Evolutionary conservation across 1,284 basidiomycete genomes (phyloP).

Genomic region (Phellopilus nigrolimitatus): DNA sequence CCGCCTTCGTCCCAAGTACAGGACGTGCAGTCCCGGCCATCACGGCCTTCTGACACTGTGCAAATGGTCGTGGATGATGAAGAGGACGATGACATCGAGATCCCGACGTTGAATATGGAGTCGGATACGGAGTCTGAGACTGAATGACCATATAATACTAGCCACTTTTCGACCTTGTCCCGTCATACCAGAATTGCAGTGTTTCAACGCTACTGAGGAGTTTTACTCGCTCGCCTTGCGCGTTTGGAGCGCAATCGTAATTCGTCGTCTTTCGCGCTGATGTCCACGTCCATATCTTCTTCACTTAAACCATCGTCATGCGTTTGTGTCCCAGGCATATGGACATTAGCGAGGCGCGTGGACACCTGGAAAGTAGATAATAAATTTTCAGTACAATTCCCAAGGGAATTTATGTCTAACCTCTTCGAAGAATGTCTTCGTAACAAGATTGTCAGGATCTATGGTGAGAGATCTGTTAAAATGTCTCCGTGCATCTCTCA

Average conservation of each 20-base stretch:
- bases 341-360: conserved; percentile 1
- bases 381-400: conserved; percentile 24
- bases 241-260: conserved; percentile 1
- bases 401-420: conserved; percentile 31
- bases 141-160: too few relatives aligned
- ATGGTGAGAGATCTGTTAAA: conserved; percentile 56
- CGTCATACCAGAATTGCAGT: not conserved
- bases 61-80: conserved; percentile 30
- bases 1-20: not conserved
- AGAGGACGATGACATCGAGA: conserved; percentile 46
- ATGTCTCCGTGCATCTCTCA: conserved; percentile 59
- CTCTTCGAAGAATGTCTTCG: conserved; percentile 47
- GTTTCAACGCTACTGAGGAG: not conserved
- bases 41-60: not conserved
- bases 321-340: not conserved
- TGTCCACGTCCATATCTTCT: conserved; percentile 33
- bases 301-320: conserved; percentile 39
- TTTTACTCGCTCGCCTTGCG: not conserved
- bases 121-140: conserved; percentile 44
- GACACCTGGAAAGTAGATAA: conserved; percentile 17
- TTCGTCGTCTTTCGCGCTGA: not conserved
- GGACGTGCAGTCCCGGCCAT: not conserved
- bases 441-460: conserved; percentile 54
- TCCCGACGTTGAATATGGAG: conserved; percentile 48
- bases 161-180: too few relatives aligned